Evolutionary conservation across 345 rosid genomes (phyloP), one percentile per base, ranked within the genome.

Genomic region (Lumnitzera littorea): DNA sequence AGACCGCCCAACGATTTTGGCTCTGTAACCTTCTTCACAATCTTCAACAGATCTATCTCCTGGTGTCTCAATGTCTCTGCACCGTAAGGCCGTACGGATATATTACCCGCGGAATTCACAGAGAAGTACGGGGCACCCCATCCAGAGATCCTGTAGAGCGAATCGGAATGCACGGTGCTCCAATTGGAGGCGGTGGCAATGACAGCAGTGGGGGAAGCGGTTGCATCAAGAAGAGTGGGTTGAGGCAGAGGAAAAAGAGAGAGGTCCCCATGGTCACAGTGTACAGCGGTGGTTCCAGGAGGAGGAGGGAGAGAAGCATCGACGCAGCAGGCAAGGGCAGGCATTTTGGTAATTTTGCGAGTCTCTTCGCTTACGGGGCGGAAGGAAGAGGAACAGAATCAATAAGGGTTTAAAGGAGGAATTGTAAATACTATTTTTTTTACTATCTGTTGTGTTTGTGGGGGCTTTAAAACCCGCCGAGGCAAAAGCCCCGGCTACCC

Each of bases 401-500:
- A 36, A 36, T 62, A 65, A 51, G 17, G 50, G 53, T 59, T 50
- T 17, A 24, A 51, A 52, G 46, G 65, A 55, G 43, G 69, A 64
- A 36, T 66, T 60, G 55, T 64, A 36, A 36, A 36, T 58, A 55
- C 57, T 62, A 50, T 53, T 51, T 17, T 55, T 27, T 53, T 71
- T 46, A 24, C 76, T 67, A 36, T 11, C 78, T 41, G 74, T 73
- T 85, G 84, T 55, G 62, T 3, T 64, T 80, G 66, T 75, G 85
- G 96, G 98, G 96, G 98, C 92, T 84, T 87, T 87, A 68, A 67
- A 83, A 85, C 79, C 98, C 95, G 92, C 88, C 98, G 98, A 85
- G 96, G 96, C 98, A 96, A 83, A 74, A 78, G 98, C 98, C 98
- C 91, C 96, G 95, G 95, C 91, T 78, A 86, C 94, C 92, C 95